Base-by-base conservation (phyloP, 2,329 filamentous ascomycete genomes). In the Aschersonia sp. region DNA sequence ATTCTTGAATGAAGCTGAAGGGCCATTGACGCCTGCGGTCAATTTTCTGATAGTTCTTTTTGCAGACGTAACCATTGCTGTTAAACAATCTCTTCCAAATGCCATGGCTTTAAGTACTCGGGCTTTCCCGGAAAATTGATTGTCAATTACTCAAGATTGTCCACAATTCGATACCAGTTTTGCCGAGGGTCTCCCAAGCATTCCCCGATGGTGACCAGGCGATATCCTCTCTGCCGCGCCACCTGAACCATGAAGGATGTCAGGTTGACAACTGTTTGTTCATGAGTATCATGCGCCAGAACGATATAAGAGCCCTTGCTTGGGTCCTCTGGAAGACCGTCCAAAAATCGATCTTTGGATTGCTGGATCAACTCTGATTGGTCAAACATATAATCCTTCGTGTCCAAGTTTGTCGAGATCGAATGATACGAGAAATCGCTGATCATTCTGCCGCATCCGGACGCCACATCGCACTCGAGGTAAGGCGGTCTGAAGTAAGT, bases 341-440 rank as follows among this genome's bases (percentile, higher is more conserved):
- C 47, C n/a, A 58, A 57, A 49, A 61, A 67, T 6, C 56, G 57
- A 9, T 61, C 55, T 52, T 75, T 68, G 47, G 68, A 69, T 31
- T 63, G 57, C 49, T 68, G 62, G 52, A 79, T 77, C 51, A 69
- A 66, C 41, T 69, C 60, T 2, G 73, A 66, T 7, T 62, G 62
- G 48, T 70, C 66, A 53, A 77, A 70, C 54, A 74, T 64, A 56
- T 76, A 80, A 59, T 81, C 77, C 51, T 78, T 73, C 12, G 77
- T 81, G 56, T 81, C 77, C 10, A 80, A 59, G 55, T 78, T 72
- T 53, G 72, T 74, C 55, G 73, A 74, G 49, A 73, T 65, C 51
- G 77, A 59, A 55, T 79, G 74, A 59, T 79, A 80, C 41, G 71
- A 72, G 31, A 77, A 57, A 30, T 53, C 53, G 3, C 52, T 56